Base-by-base conservation (phyloP, 345 rosid species). In the Eucalyptus erythrocorys region DNA sequence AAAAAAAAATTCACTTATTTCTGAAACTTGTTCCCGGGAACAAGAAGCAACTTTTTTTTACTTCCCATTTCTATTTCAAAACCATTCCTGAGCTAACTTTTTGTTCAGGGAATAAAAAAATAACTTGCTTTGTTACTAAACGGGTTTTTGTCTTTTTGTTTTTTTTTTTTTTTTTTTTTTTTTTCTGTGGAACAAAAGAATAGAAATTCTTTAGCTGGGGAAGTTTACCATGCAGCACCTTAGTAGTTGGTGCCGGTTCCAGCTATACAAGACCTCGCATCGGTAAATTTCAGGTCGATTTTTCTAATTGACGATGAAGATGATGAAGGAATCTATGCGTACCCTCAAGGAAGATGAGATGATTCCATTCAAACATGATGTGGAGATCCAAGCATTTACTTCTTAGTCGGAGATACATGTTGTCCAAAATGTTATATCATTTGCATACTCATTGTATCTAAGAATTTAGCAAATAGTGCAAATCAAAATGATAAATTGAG, bases 311-410 rank as follows among this genome's bases (percentile, higher is more conserved):
- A 93, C 79, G 87, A 91, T 12, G 90, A 90, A 88, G 89, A 66
- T 86, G 91, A 92, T 26, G 64, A 48, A 6, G 94, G 92, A 30
- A 59, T 93, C 64, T 95, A 94, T 86, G 95, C 94, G 45, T 91
- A 93, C 92, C 26, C 86, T 94, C 68, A 80, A 90, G 45, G 86
- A 89, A 26, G 30, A 80, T 1, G 87, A 90, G 17, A 79, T 53
- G 86, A n/a, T 81, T 24, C 14, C 22, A 6, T 40, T 88, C 22
- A 17, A 79, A 32, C 76, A 37, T 14, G 76, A 66, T 15, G 21
- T 2, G 76, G 76, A 66, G 22, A n/a, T 66, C 76, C 40, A 32
- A 16, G 76, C 22, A 66, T 15, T 15, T 34, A 66, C 40, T 32
- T 66, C 40, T 8, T 8, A 0, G 76, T 66, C 40, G 5, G 76